Evolutionary conservation across 306 rosid genomes (phyloP).

Genomic region (Hippophae tibetana): DNA sequence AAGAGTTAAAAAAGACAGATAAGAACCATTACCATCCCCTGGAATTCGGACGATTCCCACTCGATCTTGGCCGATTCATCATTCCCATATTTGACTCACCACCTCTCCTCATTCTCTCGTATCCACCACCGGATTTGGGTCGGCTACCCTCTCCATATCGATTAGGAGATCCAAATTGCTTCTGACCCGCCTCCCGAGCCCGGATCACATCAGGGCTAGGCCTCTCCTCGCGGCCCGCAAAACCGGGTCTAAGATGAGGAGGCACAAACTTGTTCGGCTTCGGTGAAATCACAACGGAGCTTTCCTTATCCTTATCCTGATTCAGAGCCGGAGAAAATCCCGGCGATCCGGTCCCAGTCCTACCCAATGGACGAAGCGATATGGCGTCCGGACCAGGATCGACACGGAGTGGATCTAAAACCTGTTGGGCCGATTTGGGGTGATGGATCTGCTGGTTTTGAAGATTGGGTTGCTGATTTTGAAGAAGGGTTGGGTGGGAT

Average conservation of each 20-base stretch:
- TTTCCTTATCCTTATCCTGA: constrained; percentile 30
- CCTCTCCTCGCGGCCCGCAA: constrained; percentile 37
- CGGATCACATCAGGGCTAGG: constrained; percentile 33
- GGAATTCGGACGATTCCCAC: constrained; percentile 31
- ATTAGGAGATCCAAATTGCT: constrained; percentile 26
- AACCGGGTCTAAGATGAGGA: constrained; percentile 82
- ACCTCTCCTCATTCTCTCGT: constrained; percentile 37
- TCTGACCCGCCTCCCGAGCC: constrained; percentile 21
- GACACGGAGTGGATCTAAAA: constrained; percentile 24
- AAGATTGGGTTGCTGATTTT: too few species aligned
- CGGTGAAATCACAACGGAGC: constrained; percentile 15
- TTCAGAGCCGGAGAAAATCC: constrained; percentile 19
- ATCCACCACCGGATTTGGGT: constrained; percentile 60
- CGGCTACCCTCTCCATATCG: constrained; percentile 34
- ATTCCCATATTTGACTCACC: constrained; percentile 32
- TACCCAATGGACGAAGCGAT: constrained; percentile 71
- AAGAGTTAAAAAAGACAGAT: background rate
- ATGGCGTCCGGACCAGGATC: constrained; percentile 35
- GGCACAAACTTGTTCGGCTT: constrained; percentile 63
- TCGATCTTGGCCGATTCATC: constrained; percentile 37
- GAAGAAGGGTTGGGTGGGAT: constrained; percentile 10
- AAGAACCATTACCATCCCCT: constrained; percentile 28
- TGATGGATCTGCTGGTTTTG: too few species aligned
- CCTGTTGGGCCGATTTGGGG: background rate
- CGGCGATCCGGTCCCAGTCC: constrained; percentile 33